Evolutionary conservation across 129 eudicot species (phyloP).

Genomic region (Saussurea involucrata): DNA sequence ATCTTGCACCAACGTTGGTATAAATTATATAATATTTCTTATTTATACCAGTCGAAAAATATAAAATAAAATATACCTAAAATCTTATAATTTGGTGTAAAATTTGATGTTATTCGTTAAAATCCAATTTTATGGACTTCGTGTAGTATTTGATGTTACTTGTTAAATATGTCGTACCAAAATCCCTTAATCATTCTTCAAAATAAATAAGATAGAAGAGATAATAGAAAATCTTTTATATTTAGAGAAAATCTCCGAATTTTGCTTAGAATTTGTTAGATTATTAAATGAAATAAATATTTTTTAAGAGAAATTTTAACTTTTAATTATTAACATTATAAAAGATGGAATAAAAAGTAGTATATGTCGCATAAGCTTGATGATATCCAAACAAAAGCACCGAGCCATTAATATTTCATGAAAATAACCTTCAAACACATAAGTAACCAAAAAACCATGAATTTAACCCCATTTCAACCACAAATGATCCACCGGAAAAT

Average conservation of each 20-base stretch:
- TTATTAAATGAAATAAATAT: background rate
- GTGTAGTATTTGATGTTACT: background rate
- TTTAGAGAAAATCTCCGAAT: background rate
- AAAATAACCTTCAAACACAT: constrained; percentile 19
- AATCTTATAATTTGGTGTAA: no score
- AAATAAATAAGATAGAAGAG: background rate
- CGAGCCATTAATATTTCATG: constrained; percentile 23
- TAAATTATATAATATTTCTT: no score
- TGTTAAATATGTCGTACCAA: background rate
- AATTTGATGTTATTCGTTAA: no score
- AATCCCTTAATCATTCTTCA: background rate
- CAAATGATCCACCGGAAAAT: constrained; percentile 8
- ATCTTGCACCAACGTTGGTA: background rate
- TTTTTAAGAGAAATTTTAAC: background rate
- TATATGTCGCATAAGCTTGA: background rate
- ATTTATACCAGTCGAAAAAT: no score
- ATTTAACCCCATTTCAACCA: constrained; percentile 19
- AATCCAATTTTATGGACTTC: background rate
- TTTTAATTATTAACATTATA: background rate
- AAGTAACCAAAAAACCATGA: constrained; percentile 23
- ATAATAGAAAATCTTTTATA: background rate
- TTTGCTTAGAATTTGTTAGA: background rate
- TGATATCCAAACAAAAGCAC: constrained; percentile 27
- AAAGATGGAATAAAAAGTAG: background rate
- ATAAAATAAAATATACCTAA: background rate